Conservation (phyloP, 2,329 filamentous ascomycete species). For the Diplodia seriata region DNA sequence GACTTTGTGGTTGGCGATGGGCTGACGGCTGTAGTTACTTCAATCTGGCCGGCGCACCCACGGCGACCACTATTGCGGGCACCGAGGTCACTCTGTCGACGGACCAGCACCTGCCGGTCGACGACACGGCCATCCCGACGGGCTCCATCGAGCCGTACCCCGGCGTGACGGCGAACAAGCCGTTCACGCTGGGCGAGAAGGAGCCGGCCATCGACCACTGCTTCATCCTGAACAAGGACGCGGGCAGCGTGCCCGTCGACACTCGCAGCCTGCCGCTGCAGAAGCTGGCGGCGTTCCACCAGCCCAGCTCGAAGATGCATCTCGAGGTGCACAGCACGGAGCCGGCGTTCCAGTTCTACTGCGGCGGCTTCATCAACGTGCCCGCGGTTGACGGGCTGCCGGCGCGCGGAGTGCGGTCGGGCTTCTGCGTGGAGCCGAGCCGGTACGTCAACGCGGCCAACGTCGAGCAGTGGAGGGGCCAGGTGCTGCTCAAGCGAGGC, state of each 20-base stretch:
- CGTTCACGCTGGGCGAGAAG: slow-evolving; percentile 74
- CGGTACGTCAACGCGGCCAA: slow-evolving; percentile 91
- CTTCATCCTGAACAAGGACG: slow-evolving; percentile 72
- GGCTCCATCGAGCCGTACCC: slow-evolving; percentile 69
- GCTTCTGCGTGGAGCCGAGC: slow-evolving; percentile 91
- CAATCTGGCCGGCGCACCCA: slow-evolving; percentile 65
- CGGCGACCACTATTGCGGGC: slow-evolving; percentile 64
- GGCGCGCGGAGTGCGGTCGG: slow-evolving; percentile 71
- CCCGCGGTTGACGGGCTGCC: slow-evolving; percentile 66
- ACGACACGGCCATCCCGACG: slow-evolving; percentile 75
- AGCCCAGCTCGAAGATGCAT: slow-evolving; percentile 76
- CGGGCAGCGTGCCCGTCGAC: slow-evolving; percentile 58
- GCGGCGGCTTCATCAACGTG: slow-evolving; percentile 82
- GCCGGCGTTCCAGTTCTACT: slow-evolving; percentile 97
- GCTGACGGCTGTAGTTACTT: slow-evolving; percentile 61
- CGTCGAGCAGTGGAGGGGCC: slow-evolving; percentile 76
- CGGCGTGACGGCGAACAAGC: slow-evolving; percentile 68
- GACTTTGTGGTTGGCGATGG: not conserved
- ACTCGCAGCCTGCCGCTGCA: slow-evolving; percentile 65
- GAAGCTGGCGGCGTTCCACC: slow-evolving; percentile 73
- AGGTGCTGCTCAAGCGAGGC: slow-evolving; percentile 83
- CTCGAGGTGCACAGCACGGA: slow-evolving; percentile 91
- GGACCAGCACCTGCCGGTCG: slow-evolving; percentile 74
- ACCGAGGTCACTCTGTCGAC: slow-evolving; percentile 66
- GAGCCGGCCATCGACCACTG: slow-evolving; percentile 87